Evolutionary conservation across 306 rosid species (phyloP).

Genomic region (Mucuna pruriens): DNA sequence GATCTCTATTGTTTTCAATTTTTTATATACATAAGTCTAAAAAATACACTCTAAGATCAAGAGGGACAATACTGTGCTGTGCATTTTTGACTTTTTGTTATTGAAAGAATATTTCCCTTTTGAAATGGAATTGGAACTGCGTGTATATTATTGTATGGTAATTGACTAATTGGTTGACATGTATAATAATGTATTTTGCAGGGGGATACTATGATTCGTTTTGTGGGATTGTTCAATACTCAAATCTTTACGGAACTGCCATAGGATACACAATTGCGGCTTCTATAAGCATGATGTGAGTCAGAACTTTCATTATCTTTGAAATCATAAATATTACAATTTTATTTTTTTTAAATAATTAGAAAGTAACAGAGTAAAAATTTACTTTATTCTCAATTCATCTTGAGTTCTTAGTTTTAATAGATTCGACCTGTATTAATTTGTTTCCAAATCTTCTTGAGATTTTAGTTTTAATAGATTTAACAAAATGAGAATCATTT

Average conservation of each 20-base stretch:
- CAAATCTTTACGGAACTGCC: conserved; percentile 50
- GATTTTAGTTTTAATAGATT: neutral
- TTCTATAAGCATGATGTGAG: conserved; percentile 64
- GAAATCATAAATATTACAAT: neutral
- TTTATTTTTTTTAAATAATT: neutral
- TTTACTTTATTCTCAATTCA: neutral
- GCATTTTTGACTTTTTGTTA: neutral
- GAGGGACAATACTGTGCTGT: neutral
- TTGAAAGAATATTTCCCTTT: neutral
- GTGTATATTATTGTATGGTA: too few species aligned
- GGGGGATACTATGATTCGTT: conserved; percentile 37
- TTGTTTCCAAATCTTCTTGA: neutral
- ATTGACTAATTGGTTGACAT: too few species aligned
- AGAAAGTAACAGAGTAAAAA: neutral
- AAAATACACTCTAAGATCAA: neutral
- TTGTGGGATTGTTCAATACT: conserved; percentile 54
- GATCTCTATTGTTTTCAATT: neutral
- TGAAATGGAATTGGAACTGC: neutral
- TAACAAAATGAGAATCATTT: neutral
- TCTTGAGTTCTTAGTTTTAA: neutral
- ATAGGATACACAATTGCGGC: conserved; percentile 64
- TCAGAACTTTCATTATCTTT: neutral
- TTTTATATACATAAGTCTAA: neutral
- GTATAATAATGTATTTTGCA: conserved; percentile 26
- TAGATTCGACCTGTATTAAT: neutral